phyloP scores from a whole-genome alignment of 257 asterid species.

The Fraxinus quadrangulata region DNA sequence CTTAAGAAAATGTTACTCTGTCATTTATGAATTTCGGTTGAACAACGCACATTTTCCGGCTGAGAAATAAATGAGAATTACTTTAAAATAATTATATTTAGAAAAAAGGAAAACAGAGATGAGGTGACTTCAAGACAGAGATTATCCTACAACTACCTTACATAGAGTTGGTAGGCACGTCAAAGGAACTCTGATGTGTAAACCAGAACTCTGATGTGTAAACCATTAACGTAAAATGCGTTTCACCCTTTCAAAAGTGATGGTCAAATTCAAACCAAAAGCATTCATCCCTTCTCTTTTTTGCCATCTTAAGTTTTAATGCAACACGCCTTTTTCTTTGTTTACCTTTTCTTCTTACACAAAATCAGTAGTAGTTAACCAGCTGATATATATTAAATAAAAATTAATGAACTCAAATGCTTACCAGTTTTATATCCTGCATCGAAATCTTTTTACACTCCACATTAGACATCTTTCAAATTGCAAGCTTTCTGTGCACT shows the following conservation, averaged over 20 bases:
- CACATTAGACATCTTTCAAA: conserved; percentile 50
- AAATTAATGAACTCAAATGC: conserved; percentile 24
- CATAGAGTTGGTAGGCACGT: neutral
- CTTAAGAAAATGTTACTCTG: neutral
- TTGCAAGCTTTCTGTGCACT: conserved; percentile 18
- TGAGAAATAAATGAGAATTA: neutral
- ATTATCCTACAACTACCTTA: neutral
- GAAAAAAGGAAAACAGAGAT: neutral
- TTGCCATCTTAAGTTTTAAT: neutral
- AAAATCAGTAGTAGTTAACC: neutral
- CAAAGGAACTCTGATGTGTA: neutral
- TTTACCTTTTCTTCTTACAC: neutral
- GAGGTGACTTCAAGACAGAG: neutral
- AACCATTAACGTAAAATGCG: neutral
- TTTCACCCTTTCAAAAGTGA: neutral
- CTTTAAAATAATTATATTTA: neutral
- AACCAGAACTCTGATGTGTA: neutral
- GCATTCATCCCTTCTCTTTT: neutral
- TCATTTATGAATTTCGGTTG: neutral
- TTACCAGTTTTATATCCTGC: conserved; percentile 60
- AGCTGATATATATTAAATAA: neutral
- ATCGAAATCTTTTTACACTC: conserved; percentile 51
- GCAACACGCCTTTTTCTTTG: neutral
- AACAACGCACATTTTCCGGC: neutral
- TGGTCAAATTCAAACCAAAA: neutral